These are phyloP conservation scores for Exutisphaerella laricina DNA, from an alignment of 2,329 filamentous ascomycete genomes.

Conservation along the genomic window DNA sequence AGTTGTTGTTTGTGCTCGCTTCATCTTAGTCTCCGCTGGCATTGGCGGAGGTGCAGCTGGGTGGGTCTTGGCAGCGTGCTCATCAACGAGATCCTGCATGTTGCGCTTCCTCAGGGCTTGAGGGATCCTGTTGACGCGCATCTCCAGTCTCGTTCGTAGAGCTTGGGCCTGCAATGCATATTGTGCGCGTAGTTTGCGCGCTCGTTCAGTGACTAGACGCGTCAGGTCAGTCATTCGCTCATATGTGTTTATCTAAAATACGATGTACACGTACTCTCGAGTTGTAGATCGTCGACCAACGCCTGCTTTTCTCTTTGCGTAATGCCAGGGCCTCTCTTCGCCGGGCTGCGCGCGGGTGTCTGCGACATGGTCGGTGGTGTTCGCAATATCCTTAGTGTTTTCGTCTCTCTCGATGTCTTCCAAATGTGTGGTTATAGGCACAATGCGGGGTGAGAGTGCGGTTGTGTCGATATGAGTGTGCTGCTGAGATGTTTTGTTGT, in stretches of 20 bases:
- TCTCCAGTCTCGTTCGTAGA: slow-evolving; percentile 78
- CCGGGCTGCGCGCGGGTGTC: slow-evolving; percentile 20
- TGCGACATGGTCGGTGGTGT: too few relatives aligned
- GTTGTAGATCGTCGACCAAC: slow-evolving; percentile 79
- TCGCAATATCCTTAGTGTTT: too few relatives aligned
- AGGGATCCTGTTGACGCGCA: slow-evolving; percentile 89
- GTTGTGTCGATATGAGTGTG: too few relatives aligned
- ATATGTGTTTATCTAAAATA: slow-evolving; percentile 2
- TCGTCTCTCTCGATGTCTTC: too few relatives aligned
- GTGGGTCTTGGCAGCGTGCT: slow-evolving; percentile 37
- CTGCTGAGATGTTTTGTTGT: too few relatives aligned
- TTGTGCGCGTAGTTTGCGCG: slow-evolving; percentile 79
- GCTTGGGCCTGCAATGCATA: slow-evolving; percentile 84
- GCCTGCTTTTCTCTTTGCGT: slow-evolving; percentile 68
- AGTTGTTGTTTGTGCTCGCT: slow-evolving; percentile 6
- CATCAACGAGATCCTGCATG: slow-evolving; percentile 71
- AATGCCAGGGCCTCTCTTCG: slow-evolving; percentile 27
- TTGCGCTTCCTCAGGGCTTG: slow-evolving; percentile 69
- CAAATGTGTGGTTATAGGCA: too few relatives aligned
- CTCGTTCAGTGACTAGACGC: slow-evolving; percentile 71
- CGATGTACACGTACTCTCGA: slow-evolving; percentile 62
- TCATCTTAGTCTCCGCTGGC: slow-evolving; percentile 12
- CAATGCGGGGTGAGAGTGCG: too few relatives aligned
- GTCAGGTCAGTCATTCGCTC: slow-evolving; percentile 18
- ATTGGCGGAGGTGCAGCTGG: slow-evolving; percentile 23